These are phyloP conservation scores for Yamadazyma sp. DNA, from an alignment of 805 yeast species.

Conservation along the genomic window DNA sequence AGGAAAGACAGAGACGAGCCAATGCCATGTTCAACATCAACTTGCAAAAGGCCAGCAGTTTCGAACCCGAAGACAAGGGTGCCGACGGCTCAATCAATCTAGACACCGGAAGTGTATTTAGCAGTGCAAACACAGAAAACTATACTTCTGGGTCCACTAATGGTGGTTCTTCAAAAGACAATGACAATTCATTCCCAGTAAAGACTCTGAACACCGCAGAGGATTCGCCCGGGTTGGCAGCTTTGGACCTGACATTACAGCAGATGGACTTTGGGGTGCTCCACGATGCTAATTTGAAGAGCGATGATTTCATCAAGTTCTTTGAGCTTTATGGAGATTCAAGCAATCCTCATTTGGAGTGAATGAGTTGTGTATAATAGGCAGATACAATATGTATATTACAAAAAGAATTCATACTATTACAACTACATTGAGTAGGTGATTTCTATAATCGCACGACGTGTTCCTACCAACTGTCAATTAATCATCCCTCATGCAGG, in stretches of 20 bases:
- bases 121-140: no score
- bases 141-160: no score
- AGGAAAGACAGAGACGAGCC: constrained; percentile 14
- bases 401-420: no score
- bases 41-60: not conserved
- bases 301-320: constrained; percentile 35
- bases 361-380: constrained; percentile 1
- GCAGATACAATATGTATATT: not conserved
- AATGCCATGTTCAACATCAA: constrained; percentile 8
- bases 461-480: no score
- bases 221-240: constrained; percentile 1
- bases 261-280: constrained; percentile 5
- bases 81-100: not conserved
- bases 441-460: no score
- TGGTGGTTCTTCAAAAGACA: no score
- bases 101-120: not conserved
- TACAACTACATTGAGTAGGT: no score
- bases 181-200: not conserved
- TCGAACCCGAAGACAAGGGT: constrained; percentile 2
- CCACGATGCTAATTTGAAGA: constrained; percentile 18
- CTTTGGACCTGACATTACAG: constrained; percentile 1
- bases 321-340: constrained; percentile 37
- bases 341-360: constrained; percentile 18
- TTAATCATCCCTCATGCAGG: no score
- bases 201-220: not conserved